Conservation (phyloP, 176 grass and related monocot genomes). For the Themeda triandra region DNA sequence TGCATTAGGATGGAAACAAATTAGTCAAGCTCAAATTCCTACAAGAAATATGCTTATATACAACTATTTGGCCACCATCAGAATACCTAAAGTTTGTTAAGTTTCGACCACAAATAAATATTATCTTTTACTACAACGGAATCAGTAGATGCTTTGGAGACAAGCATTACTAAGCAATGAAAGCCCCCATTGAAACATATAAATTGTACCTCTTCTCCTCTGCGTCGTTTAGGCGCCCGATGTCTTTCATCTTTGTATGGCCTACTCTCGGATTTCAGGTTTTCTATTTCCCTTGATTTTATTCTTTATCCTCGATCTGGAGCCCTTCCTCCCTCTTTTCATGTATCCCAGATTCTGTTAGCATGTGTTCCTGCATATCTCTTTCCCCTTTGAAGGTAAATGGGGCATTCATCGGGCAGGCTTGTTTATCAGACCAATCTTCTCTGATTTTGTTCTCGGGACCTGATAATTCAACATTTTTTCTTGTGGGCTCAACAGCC, state of each 20-base stretch:
- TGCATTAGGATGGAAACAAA: constrained; percentile 34
- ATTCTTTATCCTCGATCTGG: constrained; percentile 63
- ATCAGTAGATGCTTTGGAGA: neutral
- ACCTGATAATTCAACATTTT: constrained; percentile 58
- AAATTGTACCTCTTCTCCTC: constrained; percentile 77
- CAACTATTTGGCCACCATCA: neutral
- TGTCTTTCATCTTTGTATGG: constrained; percentile 83
- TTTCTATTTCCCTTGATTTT: constrained; percentile 83
- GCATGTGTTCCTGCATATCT: constrained; percentile 43
- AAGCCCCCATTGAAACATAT: neutral
- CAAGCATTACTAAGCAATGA: neutral
- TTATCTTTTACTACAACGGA: neutral
- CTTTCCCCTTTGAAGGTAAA: constrained; percentile 40
- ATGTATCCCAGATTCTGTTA: constrained; percentile 57
- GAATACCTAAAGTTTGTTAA: neutral
- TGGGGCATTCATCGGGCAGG: constrained; percentile 39
- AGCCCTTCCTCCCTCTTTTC: constrained; percentile 56
- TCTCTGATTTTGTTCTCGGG: constrained; percentile 46
- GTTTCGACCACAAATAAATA: neutral
- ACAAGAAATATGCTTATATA: neutral
- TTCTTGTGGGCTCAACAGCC: constrained; percentile 51
- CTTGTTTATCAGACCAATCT: constrained; percentile 43
- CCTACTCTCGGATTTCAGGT: constrained; percentile 59
- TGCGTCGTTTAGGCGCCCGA: constrained; percentile 57
- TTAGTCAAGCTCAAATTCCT: neutral